Conservation (phyloP, 352 stramenopile species). For the Pythium phragmiticola region DNA sequence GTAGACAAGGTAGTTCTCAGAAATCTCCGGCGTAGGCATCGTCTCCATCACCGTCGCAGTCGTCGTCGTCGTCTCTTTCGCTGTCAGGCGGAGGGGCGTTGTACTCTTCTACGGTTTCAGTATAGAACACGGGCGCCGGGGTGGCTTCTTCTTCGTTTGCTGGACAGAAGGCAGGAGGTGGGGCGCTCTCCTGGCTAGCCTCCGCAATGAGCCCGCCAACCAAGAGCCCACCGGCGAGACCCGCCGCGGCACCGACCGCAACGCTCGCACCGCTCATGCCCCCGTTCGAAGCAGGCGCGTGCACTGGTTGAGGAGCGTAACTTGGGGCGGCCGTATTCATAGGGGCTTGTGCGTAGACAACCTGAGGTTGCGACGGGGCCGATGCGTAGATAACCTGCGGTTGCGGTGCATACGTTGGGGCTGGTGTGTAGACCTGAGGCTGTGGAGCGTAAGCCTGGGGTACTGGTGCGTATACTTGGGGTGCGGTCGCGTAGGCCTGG, state of each 20-base stretch:
- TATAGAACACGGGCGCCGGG: too few relatives aligned
- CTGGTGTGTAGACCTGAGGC: too few relatives aligned
- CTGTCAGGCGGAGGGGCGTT: background rate
- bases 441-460: too few relatives aligned
- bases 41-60: background rate
- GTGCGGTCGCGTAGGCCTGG: background rate
- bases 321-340: background rate
- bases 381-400: constrained; percentile 1
- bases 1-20: background rate
- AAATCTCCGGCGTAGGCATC: background rate
- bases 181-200: background rate
- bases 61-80: background rate
- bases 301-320: background rate
- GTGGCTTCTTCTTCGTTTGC: too few relatives aligned
- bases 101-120: too few relatives aligned
- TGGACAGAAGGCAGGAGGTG: background rate
- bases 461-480: background rate
- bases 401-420: background rate
- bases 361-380: background rate
- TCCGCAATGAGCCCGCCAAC: constrained; percentile 14
- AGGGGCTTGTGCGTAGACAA: constrained; percentile 3
- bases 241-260: constrained; percentile 5
- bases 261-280: constrained; percentile 6
- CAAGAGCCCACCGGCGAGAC: constrained; percentile 11
- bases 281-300: background rate